These are phyloP conservation scores for Blastomyces emzantsi DNA, from an alignment of 2,329 filamentous ascomycete genomes.

Conservation along the genomic window DNA sequence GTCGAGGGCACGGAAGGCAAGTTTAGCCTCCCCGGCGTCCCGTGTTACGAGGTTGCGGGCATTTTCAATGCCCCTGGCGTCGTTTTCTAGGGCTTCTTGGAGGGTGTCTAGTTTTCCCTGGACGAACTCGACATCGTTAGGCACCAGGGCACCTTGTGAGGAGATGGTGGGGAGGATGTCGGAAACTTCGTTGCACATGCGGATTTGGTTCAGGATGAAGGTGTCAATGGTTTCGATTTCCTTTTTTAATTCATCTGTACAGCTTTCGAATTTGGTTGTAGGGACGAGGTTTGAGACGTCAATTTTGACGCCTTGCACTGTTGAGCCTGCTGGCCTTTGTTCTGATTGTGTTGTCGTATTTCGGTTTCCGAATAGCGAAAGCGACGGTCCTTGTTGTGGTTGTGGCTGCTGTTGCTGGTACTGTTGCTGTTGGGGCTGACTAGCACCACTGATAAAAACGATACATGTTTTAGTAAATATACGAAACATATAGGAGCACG, in stretches of 20 bases:
- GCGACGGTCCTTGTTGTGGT: conserved; percentile 40
- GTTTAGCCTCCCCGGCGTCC: conserved; percentile 60
- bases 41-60: conserved; percentile 51
- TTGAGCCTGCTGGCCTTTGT: conserved; percentile 25
- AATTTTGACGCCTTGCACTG: conserved; percentile 61
- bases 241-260: conserved; percentile 70
- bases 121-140: conserved; percentile 56
- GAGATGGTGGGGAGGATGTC: conserved; percentile 58
- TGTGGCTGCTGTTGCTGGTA: conserved; percentile 26
- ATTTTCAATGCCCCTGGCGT: conserved; percentile 51
- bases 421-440: conserved; percentile 18
- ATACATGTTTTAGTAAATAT: conserved; percentile 3
- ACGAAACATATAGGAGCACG: not conserved
- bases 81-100: conserved; percentile 53
- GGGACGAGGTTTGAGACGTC: conserved; percentile 69
- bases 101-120: conserved; percentile 53
- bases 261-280: conserved; percentile 86
- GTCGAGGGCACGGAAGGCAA: conserved; percentile 64
- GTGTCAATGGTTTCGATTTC: conserved; percentile 70
- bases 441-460: conserved; percentile 16
- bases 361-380: conserved; percentile 33
- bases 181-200: conserved; percentile 62
- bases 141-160: conserved; percentile 54
- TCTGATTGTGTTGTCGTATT: conserved; percentile 23
- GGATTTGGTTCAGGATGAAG: conserved; percentile 70